phyloP scores from a whole-genome alignment of 305 asterid genomes.

The Fraxinus angustifolia region DNA sequence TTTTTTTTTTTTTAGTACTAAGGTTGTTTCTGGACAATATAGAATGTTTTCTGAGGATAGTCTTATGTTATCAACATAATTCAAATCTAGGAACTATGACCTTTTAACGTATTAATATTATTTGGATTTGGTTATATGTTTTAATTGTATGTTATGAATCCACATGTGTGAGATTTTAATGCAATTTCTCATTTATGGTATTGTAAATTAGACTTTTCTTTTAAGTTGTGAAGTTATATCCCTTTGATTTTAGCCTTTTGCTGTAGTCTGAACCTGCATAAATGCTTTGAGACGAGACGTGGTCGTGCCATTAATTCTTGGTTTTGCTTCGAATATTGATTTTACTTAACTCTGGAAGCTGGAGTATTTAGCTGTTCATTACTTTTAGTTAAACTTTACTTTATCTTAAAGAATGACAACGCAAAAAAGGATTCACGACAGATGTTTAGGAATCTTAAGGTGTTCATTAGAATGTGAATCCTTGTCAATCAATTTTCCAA shows the following conservation, averaged over 20 bases:
- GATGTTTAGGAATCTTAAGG: not conserved
- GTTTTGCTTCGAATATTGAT: not conserved
- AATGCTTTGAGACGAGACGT: not conserved
- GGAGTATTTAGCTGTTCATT: not conserved
- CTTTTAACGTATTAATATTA: not conserved
- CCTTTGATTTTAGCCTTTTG: not conserved
- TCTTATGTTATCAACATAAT: not conserved
- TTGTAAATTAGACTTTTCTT: not conserved
- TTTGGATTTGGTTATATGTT: conserved; percentile 5
- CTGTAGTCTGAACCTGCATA: not conserved
- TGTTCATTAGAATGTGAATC: not conserved
- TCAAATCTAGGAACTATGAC: not conserved
- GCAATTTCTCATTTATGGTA: not conserved
- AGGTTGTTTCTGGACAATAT: not conserved
- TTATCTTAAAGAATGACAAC: not conserved
- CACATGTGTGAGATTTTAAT: not conserved
- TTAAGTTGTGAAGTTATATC: not conserved
- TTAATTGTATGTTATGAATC: not conserved
- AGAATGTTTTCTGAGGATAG: not conserved
- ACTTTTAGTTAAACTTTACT: not conserved
- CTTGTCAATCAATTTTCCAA: not conserved
- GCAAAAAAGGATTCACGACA: not conserved
- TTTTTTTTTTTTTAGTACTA: conserved; percentile 12
- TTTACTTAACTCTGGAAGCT: not conserved
- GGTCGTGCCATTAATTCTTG: not conserved